Evolutionary conservation across 139 green algal genomes (phyloP), one percentile per base, ranked within the genome.

Genomic region (Chlorella vulgaris): DNA sequence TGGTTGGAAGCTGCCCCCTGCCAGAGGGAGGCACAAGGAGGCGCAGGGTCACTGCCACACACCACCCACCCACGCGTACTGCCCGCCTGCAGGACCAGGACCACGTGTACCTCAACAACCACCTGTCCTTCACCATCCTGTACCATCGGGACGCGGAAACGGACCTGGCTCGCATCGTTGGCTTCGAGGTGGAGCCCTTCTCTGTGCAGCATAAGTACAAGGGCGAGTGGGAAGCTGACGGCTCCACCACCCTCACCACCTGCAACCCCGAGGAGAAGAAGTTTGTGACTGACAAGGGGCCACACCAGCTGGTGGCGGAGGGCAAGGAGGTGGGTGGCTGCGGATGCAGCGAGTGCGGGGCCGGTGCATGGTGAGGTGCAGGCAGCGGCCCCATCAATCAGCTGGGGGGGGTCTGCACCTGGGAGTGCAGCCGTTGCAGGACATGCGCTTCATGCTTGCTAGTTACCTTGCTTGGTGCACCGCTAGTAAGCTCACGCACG

Each of bases 51-150:
- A n/a, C n/a, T n/a, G n/a, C n/a, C n/a, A n/a, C n/a, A n/a, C n/a
- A n/a, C 15, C 47, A 58, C 47, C 15, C 47, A 58, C 47, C 47
- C 47, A 58, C 47, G 13, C 10, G 10, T 58, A 21, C 58, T 19
- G 39, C 70, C 6, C 19, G 0, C 31, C 19, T 18, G 67, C 82
- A 96, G 78, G 86, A 90, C 13, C 83, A 93, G 76, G 86, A 93
- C 53, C 93, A 94, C 76, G 87, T 90, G 58, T 97, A 93, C 87
- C 65, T 99, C 38, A 86, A 99, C 91, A 99, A 99, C 84, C 97
- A 99, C 88, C 83, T 99, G 73, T 87, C 92, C 36, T 99, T 98
- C 92, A 98, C 90, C 33, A 96, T 99, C 76, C 87, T 98, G 58
- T 98, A 97, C 86, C 96, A 99, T 88, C 90, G 93, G 71, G 95